A percentile compares a stretch with the other conserved stretches of the same genome.
Conservation (phyloP, 2,329 filamentous ascomycete genomes). For the Aspergillus latus region DNA sequence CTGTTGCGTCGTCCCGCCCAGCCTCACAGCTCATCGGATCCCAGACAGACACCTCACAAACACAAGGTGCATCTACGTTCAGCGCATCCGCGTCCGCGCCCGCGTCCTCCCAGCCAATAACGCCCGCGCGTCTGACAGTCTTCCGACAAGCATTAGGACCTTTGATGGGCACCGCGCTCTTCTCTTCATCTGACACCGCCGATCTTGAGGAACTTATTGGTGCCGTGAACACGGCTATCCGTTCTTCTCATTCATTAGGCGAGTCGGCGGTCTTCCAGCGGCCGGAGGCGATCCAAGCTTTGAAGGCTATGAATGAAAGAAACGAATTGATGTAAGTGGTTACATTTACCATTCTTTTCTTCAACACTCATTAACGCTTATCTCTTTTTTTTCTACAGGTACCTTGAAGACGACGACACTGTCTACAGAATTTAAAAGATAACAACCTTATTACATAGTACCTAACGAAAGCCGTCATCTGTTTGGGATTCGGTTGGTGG, state of each 20-base stretch:
- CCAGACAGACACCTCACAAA: conserved; percentile 51
- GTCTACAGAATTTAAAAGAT: conserved; percentile 67
- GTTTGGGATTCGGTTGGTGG: neutral
- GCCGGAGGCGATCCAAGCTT: conserved; percentile 71
- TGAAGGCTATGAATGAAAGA: conserved; percentile 74
- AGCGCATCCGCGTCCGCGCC: conserved; percentile 11
- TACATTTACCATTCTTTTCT: neutral
- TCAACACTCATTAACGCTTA: neutral
- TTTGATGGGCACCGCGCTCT: conserved; percentile 77
- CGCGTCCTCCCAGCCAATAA: conserved; percentile 42
- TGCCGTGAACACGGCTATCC: conserved; percentile 74
- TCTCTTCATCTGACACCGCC: conserved; percentile 75
- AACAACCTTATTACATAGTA: neutral
- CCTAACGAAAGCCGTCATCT: conserved; percentile 5
- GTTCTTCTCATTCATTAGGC: conserved; percentile 44
- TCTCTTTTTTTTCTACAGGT: conserved; percentile 32
- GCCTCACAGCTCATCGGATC: conserved; percentile 67
- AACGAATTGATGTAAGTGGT: conserved; percentile 88
- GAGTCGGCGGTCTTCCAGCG: conserved; percentile 62
- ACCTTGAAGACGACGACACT: conserved; percentile 56
- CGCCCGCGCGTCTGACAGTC: conserved; percentile 61
- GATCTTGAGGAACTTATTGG: conserved; percentile 71
- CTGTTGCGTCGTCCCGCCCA: conserved; percentile 76
- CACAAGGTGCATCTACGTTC: conserved; percentile 37
- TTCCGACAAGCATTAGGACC: conserved; percentile 84